These are phyloP conservation scores for Xerocomus potaroensis DNA, from an alignment of 768 basidiomycete species.

Conservation along the genomic window DNA sequence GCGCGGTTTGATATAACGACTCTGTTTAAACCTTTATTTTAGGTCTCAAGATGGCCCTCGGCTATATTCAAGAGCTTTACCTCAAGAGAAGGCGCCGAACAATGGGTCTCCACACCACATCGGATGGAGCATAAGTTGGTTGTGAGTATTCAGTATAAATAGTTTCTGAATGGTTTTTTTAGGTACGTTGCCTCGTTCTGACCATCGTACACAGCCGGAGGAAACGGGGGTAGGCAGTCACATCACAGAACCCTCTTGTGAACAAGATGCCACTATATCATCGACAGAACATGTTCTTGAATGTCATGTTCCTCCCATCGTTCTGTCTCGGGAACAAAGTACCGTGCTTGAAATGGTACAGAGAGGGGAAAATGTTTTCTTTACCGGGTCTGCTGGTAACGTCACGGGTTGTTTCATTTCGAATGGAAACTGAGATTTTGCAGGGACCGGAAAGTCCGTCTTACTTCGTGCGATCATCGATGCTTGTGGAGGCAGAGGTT, in stretches of 20 bases:
- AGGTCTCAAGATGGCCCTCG: constrained; percentile 53
- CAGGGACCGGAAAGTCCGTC: constrained; percentile 83
- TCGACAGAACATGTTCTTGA: not conserved
- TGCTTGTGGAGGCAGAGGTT: constrained; percentile 35
- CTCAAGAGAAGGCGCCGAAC: constrained; percentile 41
- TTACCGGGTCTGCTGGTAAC: constrained; percentile 77
- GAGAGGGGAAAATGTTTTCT: constrained; percentile 67
- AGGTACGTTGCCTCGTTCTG: constrained; percentile 3
- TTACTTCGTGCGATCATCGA: constrained; percentile 71
- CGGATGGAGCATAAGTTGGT: constrained; percentile 16
- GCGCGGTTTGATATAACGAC: not conserved
- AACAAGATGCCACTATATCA: not conserved
- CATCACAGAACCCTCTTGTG: not conserved
- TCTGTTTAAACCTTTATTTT: not conserved
- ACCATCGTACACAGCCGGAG: not conserved
- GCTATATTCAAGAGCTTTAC: constrained; percentile 52
- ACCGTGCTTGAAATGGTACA: constrained; percentile 50
- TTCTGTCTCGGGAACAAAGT: constrained; percentile 51
- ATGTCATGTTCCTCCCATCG: constrained; percentile 19
- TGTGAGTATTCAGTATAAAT: not conserved
- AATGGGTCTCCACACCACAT: constrained; percentile 37
- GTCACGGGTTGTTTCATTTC: not conserved
- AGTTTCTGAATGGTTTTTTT: not conserved
- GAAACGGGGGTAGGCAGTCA: not conserved
- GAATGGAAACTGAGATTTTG: constrained; percentile 2